A percentile compares a stretch with the other conserved stretches of the same genome.
phyloP scores from a whole-genome alignment of 2,329 filamentous ascomycete species.

The Ampelomyces quisqualis region DNA sequence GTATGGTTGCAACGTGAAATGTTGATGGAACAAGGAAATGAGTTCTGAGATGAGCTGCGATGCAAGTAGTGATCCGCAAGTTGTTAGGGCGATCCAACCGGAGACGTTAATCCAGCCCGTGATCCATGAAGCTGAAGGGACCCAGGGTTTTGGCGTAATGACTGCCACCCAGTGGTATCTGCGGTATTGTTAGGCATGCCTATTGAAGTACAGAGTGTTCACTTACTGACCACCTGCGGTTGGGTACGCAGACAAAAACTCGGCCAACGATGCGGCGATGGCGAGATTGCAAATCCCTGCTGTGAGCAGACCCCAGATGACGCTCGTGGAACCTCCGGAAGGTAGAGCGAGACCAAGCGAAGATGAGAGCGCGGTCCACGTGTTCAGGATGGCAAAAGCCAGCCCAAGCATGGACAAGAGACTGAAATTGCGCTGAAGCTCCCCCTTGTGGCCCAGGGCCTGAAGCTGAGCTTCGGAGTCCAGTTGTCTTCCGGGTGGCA shows the following conservation, averaged over 20 bases:
- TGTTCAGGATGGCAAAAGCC: slow-evolving; percentile 64
- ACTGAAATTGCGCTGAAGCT: slow-evolving; percentile 60
- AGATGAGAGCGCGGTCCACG: slow-evolving; percentile 62
- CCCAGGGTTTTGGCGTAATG: slow-evolving; percentile 61
- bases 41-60: slow-evolving; percentile 67
- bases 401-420: slow-evolving; percentile 62
- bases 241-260: slow-evolving; percentile 67
- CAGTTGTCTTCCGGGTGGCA: slow-evolving; percentile 20
- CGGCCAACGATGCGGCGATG: slow-evolving; percentile 67
- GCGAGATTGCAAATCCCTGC: slow-evolving; percentile 66
- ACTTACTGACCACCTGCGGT: slow-evolving; percentile 45
- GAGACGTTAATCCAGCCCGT: slow-evolving; percentile 73
- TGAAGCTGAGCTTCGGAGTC: slow-evolving; percentile 42
- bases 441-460: slow-evolving; percentile 57
- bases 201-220: background rate
- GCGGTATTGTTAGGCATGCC: slow-evolving; percentile 45
- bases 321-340: slow-evolving; percentile 68
- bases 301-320: slow-evolving; percentile 68
- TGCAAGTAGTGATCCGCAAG: slow-evolving; percentile 67
- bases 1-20: slow-evolving; percentile 62
- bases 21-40: slow-evolving; percentile 61
- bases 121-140: slow-evolving; percentile 65
- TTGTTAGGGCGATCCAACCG: slow-evolving; percentile 68
- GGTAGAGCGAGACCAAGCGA: slow-evolving; percentile 64
- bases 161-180: slow-evolving; percentile 71